phyloP scores from a whole-genome alignment of 2,329 filamentous ascomycete species.

The Colletotrichum trifolii region DNA sequence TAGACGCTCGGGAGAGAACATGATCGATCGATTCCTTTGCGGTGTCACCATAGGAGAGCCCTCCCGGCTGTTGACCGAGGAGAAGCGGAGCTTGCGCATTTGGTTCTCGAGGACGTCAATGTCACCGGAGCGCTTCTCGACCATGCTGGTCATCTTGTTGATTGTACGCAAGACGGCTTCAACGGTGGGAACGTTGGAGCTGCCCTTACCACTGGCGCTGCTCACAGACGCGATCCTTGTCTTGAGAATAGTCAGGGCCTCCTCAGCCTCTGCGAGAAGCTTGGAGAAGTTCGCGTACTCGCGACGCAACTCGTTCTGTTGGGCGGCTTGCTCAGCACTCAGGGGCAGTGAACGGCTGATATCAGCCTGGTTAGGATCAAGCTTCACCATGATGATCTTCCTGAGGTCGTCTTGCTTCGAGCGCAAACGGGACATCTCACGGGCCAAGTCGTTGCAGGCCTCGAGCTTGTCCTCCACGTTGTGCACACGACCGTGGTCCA shows the following conservation, averaged over 20 bases:
- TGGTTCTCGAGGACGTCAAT: slow-evolving; percentile 91
- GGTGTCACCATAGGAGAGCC: slow-evolving; percentile 55
- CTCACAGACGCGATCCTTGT: slow-evolving; percentile 76
- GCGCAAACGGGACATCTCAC: slow-evolving; percentile 77
- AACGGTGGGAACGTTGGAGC: slow-evolving; percentile 77
- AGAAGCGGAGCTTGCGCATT: slow-evolving; percentile 77
- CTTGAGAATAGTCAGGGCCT: slow-evolving; percentile 81
- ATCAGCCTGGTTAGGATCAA: slow-evolving; percentile 75
- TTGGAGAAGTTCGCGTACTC: slow-evolving; percentile 80
- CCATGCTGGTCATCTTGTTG: slow-evolving; percentile 90
- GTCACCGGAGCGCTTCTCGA: slow-evolving; percentile 89
- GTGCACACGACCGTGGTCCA: slow-evolving; percentile 76
- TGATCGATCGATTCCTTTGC: slow-evolving; percentile 46
- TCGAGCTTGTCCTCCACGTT: slow-evolving; percentile 76
- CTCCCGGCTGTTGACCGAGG: slow-evolving; percentile 53
- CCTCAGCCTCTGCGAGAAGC: slow-evolving; percentile 81
- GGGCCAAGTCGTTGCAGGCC: slow-evolving; percentile 73
- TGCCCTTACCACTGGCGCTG: slow-evolving; percentile 57
- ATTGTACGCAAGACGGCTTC: slow-evolving; percentile 94
- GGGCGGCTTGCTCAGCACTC: slow-evolving; percentile 83
- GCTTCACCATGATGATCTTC: slow-evolving; percentile 76
- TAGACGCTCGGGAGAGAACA: slow-evolving; percentile 56
- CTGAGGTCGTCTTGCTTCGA: slow-evolving; percentile 82
- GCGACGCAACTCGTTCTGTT: slow-evolving; percentile 85
- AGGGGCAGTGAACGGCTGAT: slow-evolving; percentile 77